These are phyloP conservation scores for Paramecium tetraurelia DNA, from an alignment of 73 alveolate genomes.

Conservation along the genomic window DNA sequence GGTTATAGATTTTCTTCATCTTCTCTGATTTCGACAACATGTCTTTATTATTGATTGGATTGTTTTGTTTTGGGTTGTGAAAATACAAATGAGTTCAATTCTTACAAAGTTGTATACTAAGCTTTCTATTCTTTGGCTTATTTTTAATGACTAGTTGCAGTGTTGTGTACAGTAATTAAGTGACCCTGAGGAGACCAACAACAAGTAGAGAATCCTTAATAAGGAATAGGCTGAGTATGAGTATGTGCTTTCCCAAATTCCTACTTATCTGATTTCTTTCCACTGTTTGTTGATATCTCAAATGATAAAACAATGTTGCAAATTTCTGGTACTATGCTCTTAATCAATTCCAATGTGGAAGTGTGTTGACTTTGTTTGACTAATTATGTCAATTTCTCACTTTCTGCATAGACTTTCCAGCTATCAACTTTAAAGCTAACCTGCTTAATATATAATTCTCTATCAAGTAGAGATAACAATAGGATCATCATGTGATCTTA, in stretches of 20 bases:
- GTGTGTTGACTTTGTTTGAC: background rate
- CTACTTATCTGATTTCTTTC: background rate
- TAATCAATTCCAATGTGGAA: background rate
- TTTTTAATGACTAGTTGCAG: background rate
- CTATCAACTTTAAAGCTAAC: background rate
- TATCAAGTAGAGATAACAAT: background rate
- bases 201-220: background rate
- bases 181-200: slow-evolving; percentile 34
- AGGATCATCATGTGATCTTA: background rate
- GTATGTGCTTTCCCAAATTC: background rate
- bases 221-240: background rate
- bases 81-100: background rate
- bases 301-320: background rate
- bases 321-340: background rate
- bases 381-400: slow-evolving; percentile 1
- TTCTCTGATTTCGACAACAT: background rate
- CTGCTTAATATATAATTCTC: background rate
- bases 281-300: background rate
- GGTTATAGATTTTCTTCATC: slow-evolving; percentile 22
- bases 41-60: background rate
- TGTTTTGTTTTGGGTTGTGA: background rate
- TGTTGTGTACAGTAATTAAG: background rate
- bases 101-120: background rate
- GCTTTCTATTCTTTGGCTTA: background rate
- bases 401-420: slow-evolving; percentile 1